These are phyloP conservation scores for Aspergillus caelatus DNA, from an alignment of 2,329 filamentous ascomycete genomes.

Conservation along the genomic window DNA sequence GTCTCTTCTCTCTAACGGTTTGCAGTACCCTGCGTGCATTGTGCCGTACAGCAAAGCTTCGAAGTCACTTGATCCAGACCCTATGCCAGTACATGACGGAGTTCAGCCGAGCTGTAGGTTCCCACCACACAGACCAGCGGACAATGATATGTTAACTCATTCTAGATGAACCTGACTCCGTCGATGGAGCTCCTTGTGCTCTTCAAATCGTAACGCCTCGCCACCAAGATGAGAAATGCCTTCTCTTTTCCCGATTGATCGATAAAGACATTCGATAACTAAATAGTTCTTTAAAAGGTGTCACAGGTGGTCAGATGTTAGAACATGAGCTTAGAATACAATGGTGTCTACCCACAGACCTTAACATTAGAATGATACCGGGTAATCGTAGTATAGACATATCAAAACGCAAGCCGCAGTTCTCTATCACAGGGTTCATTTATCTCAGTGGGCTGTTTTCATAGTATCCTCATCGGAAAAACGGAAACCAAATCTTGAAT, in stretches of 20 bases:
- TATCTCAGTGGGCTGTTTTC: not conserved
- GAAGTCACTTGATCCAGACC: constrained; percentile 42
- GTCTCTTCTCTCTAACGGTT: not conserved
- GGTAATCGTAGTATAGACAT: not conserved
- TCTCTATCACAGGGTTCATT: not conserved
- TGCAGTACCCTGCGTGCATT: constrained; percentile 55
- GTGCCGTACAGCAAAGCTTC: constrained; percentile 50
- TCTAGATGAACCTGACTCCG: constrained; percentile 44
- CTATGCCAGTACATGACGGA: constrained; percentile 32
- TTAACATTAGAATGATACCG: not conserved
- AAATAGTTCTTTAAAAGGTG: not conserved
- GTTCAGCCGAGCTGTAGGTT: constrained; percentile 31
- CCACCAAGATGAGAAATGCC: constrained; percentile 54
- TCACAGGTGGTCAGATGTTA: not conserved
- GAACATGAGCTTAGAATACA: not conserved
- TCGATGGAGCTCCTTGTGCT: constrained; percentile 50
- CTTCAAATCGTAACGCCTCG: constrained; percentile 52
- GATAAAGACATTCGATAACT: constrained; percentile 25
- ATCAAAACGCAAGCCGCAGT: not conserved
- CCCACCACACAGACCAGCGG: not conserved
- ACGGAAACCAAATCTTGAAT: not conserved
- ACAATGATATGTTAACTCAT: constrained; percentile 10
- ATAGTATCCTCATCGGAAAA: not conserved
- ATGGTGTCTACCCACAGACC: not conserved
- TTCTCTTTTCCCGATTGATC: constrained; percentile 35